Base-by-base conservation (phyloP, 805 yeast species). In the Candida insectorum region DNA sequence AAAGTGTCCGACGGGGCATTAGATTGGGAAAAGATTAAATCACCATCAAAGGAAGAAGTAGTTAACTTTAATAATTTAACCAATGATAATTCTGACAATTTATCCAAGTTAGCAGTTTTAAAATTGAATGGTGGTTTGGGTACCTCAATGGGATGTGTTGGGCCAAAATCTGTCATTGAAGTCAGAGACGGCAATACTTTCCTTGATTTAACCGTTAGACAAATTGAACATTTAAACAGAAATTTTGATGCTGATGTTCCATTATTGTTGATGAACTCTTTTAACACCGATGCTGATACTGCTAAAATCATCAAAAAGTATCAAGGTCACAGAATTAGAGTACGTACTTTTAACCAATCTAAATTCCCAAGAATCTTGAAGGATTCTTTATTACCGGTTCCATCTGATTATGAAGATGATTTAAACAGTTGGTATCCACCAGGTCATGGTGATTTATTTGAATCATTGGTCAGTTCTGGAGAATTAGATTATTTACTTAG, bases 111-210 rank as follows among this genome's bases (percentile, higher is more conserved):
- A 58, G 97, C 97, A 6, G 98, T 93, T 26, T 74, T 93, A 62
- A 93, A 93, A 69, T 76, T 93, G 60, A 93, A 93, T 59, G 98
- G 98, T 72, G 98, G 98, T 26, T 74, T 93, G 49, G 98, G 98
- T 57, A 93, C 98, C 14, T 91, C 97, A 7, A 93, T 93, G 98
- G 98, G 98, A 38, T 93, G 98, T 70, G 97, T 93, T 43, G 98
- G 98, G 39, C 98, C 98, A 45, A 89, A 89, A 65, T 85, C 96
- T 17, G 95, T 93, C 47, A 93, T 93, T 58, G 98, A 93, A 70
- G 98, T 93, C 30, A 85, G 98, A 64, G 98, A 93, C 52, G 97
- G 97, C 41, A 94, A 93, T 75, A 85, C 97, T 26, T 93, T 93
- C 62, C 74, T 93, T 59, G 98, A 93, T 62, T 76, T 93, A 49